A percentile compares a stretch with the other conserved stretches of the same genome.
These are phyloP conservation scores for Exophiala viscosa DNA, from an alignment of 2,329 filamentous ascomycete genomes.

Conservation along the genomic window DNA sequence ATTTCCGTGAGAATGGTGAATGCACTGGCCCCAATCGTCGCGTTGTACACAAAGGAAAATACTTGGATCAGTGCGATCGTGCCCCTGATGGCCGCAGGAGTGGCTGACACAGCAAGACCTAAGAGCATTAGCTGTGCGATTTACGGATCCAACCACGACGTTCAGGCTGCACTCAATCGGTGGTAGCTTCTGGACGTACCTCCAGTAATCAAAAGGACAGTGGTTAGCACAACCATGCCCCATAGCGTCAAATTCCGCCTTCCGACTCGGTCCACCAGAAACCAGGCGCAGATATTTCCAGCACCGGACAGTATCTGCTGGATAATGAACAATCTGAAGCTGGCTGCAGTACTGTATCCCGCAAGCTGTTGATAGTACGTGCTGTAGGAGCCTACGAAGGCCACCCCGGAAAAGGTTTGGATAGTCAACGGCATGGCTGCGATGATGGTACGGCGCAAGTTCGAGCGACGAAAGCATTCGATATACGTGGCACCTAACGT, in stretches of 20 bases:
- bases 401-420: constrained; percentile 36
- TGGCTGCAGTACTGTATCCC: constrained; percentile 36
- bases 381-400: constrained; percentile 37
- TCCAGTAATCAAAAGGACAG: constrained; percentile 41
- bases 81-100: constrained; percentile 12
- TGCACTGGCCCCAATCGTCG: constrained; percentile 41
- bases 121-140: not conserved
- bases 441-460: constrained; percentile 41
- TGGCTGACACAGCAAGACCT: constrained; percentile 29
- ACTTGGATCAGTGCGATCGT: constrained; percentile 36
- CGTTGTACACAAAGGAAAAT: constrained; percentile 40
- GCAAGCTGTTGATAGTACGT: constrained; percentile 46
- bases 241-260: constrained; percentile 38
- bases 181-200: constrained; percentile 20
- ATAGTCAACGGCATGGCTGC: constrained; percentile 37
- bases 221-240: constrained; percentile 34
- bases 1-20: constrained; percentile 40
- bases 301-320: constrained; percentile 39
- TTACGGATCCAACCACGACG: not conserved
- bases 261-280: constrained; percentile 38
- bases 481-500: constrained; percentile 38
- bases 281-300: constrained; percentile 43
- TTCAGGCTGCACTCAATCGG: not conserved
- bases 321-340: constrained; percentile 40
- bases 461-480: constrained; percentile 40